A percentile compares a stretch with the other conserved stretches of the same genome.
phyloP scores from a whole-genome alignment of 208 protist genomes.

The Acanthamoeba culbertsoni region DNA sequence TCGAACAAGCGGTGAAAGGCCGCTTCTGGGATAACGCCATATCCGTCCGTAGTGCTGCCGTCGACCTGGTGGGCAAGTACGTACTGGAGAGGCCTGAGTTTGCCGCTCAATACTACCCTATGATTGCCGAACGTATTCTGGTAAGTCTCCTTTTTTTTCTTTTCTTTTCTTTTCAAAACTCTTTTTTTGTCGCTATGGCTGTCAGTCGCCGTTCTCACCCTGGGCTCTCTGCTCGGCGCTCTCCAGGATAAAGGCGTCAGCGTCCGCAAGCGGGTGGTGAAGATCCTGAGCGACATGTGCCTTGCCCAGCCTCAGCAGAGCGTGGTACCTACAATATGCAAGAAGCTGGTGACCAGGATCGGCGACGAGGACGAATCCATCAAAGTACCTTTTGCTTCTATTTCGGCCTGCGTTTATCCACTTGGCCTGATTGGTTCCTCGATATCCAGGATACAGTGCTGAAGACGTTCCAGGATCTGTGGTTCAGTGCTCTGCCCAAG shows the following conservation, averaged over 20 bases:
- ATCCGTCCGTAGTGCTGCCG: slow-evolving; percentile 36
- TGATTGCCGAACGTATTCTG: slow-evolving; percentile 56
- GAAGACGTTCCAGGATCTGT: slow-evolving; percentile 44
- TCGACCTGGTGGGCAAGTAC: slow-evolving; percentile 54
- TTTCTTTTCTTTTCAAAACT: not conserved
- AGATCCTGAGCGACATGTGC: slow-evolving; percentile 55
- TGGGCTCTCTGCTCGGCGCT: not conserved
- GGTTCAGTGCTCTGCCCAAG: slow-evolving; percentile 26
- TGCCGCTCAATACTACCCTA: slow-evolving; percentile 34
- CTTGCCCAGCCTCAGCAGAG: slow-evolving; percentile 6
- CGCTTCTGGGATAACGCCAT: slow-evolving; percentile 42
- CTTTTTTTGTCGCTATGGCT: too few species aligned
- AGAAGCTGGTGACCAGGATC: slow-evolving; percentile 25
- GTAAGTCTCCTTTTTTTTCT: not conserved
- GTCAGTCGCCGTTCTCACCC: not conserved
- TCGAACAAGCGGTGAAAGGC: slow-evolving; percentile 37
- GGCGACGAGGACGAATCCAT: slow-evolving; percentile 27
- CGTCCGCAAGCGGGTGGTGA: slow-evolving; percentile 45
- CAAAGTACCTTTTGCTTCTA: not conserved
- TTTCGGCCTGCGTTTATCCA: not conserved
- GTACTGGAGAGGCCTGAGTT: slow-evolving; percentile 51
- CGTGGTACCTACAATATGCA: slow-evolving; percentile 43
- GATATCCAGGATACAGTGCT: slow-evolving; percentile 21
- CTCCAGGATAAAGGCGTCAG: slow-evolving; percentile 49
- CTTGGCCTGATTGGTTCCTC: not conserved